Base-by-base conservation (phyloP, 1,284 basidiomycete genomes). In the Austropuccinia psidii region DNA sequence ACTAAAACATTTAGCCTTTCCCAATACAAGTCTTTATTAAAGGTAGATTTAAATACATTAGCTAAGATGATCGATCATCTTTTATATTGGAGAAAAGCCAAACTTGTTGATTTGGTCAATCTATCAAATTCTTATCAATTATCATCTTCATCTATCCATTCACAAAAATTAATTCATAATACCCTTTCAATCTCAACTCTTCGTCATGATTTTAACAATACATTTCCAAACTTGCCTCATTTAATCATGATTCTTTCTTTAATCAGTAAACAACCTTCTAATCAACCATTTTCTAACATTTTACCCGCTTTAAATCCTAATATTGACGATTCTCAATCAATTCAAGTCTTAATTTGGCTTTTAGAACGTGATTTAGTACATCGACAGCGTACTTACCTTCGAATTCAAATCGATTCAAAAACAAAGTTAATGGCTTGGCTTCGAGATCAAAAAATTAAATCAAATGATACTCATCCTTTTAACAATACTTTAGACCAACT, bases 81-180 rank as follows among this genome's bases (percentile, higher is more conserved):
- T 17, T 35, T 73, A 19, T 64, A 73, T 58, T 73, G 70, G 70
- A 60, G 70, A 27, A 73, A 73, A 24, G 70, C 70, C 7, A 73
- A 65, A 41, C 19, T 73, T 11, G 65, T 52, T n/a, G 70, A 73
- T 29, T 35, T 65, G 37, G 62, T 73, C 8, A 73, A 47, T 21
- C 33, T 73, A 24, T 35, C 60, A 27, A 73, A 73, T 58, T 64
- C 61, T 9, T 73, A 73, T 49, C 70, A 73, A 39, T 52, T 73
- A 19, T 57, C 49, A 21, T 29, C 47, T 17, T 17, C 24, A 61
- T 62, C 45, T 52, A n/a, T 27, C 54, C 54, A 19, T 8, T 33
- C n/a, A n/a, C n/a, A n/a, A n/a, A n/a, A n/a, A n/a, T n/a, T n/a
- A n/a, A n/a, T n/a, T n/a, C 29, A 15, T 2, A 47, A 52, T 43